These are phyloP conservation scores for Stachybotrys chlorohalonatus DNA, from an alignment of 2,329 filamentous ascomycete genomes.

Conservation along the genomic window DNA sequence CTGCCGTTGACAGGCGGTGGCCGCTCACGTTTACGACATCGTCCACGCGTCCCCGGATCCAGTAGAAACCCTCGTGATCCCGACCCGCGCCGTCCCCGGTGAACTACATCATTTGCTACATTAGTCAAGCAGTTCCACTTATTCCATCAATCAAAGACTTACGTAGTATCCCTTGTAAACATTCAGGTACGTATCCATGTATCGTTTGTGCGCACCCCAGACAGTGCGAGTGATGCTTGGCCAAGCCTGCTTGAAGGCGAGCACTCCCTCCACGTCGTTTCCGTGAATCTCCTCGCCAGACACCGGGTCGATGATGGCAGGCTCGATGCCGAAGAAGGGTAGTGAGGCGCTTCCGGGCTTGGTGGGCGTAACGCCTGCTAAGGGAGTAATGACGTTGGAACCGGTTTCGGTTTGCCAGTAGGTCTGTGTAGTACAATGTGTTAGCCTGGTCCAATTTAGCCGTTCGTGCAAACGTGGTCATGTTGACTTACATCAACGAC, in stretches of 20 bases:
- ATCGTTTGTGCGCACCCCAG: conserved; percentile 95
- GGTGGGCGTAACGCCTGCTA: conserved; percentile 88
- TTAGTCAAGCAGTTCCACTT: not conserved
- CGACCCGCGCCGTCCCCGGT: conserved; percentile 90
- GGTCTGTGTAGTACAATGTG: conserved; percentile 49
- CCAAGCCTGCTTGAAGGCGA: conserved; percentile 97
- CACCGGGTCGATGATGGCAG: conserved; percentile 93
- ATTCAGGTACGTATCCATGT: conserved; percentile 97
- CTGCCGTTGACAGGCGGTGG: conserved; percentile 90
- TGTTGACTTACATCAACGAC: conserved; percentile 73
- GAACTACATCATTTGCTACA: conserved; percentile 44
- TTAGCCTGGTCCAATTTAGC: not conserved
- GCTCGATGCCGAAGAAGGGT: conserved; percentile 97
- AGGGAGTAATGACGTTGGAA: conserved; percentile 87
- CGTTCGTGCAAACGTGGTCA: not conserved
- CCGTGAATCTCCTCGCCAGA: conserved; percentile 88
- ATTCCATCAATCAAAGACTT: conserved; percentile 28
- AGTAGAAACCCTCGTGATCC: conserved; percentile 98
- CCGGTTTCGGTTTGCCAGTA: conserved; percentile 99
- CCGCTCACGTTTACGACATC: conserved; percentile 98
- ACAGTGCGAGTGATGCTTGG: conserved; percentile 97
- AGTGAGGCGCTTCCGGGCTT: conserved; percentile 94
- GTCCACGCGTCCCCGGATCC: conserved; percentile 97
- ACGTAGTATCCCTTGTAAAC: conserved; percentile 98
- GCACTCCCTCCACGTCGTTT: conserved; percentile 93